Evolutionary conservation across 192 early-diverging fungal species (phyloP).

Genomic region (Piromyces sp.): DNA sequence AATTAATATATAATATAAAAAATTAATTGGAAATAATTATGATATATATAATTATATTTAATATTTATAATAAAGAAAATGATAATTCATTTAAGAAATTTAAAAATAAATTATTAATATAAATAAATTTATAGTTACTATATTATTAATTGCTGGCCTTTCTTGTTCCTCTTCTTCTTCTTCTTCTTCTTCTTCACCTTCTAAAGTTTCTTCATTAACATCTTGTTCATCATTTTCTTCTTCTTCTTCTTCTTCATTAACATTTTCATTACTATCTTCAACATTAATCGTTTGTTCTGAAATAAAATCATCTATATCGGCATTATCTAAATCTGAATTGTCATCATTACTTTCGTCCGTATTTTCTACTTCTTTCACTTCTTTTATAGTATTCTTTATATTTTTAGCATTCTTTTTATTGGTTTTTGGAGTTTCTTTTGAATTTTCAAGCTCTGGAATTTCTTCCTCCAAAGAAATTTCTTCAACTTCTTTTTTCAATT

Average conservation of each 20-base stretch:
- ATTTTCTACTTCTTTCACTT: not conserved
- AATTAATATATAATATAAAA: too few relatives aligned
- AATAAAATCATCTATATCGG: not conserved
- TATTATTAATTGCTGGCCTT: not conserved
- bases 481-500: not conserved
- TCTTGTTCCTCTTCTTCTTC: not conserved
- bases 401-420: not conserved
- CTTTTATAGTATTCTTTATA: not conserved
- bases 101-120: too few relatives aligned
- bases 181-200: not conserved
- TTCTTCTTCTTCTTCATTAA: not conserved
- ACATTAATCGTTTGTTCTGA: not conserved
- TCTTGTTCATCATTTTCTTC: not conserved
- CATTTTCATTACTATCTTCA: not conserved
- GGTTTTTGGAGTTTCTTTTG: not conserved
- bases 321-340: not conserved
- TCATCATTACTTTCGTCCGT: not conserved
- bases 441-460: not conserved
- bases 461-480: not conserved
- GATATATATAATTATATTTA: too few relatives aligned
- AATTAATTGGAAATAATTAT: too few relatives aligned
- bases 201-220: not conserved
- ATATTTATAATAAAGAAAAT: too few relatives aligned
- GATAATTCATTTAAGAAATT: too few relatives aligned
- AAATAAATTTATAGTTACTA: not conserved